Conservation (phyloP, 441 rosid species). For the Populus hybrid region DNA sequence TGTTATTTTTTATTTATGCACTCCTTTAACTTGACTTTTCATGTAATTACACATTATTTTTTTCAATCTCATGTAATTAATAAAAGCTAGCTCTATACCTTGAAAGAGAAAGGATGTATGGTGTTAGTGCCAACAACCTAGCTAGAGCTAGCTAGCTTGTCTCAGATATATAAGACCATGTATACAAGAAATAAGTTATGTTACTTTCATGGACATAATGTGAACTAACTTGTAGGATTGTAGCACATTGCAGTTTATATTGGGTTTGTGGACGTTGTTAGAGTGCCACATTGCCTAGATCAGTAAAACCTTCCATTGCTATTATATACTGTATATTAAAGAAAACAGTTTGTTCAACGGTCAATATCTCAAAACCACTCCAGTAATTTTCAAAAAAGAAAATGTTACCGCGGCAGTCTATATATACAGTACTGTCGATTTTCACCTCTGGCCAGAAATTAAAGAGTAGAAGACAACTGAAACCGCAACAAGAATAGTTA, state of each 20-base stretch:
- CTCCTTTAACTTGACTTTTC: no score
- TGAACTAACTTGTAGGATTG: slow-evolving; percentile 11
- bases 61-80: background rate
- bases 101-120: slow-evolving; percentile 1
- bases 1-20: no score
- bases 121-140: slow-evolving; percentile 18
- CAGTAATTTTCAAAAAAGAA: no score
- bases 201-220: slow-evolving; percentile 29
- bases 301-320: slow-evolving; percentile 6
- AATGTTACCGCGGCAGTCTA: background rate
- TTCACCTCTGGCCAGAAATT: background rate
- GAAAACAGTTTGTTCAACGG: background rate
- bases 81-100: background rate
- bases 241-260: no score
- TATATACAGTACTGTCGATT: background rate
- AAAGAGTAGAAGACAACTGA: background rate
- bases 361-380: background rate
- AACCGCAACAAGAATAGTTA: slow-evolving; percentile 5
- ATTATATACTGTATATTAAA: background rate
- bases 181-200: slow-evolving; percentile 11
- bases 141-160: background rate
- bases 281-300: slow-evolving; percentile 18
- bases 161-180: background rate
- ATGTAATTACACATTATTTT: background rate
- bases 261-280: slow-evolving; percentile 12